Evolutionary conservation across 129 eudicot species (phyloP), one percentile per base, ranked within the genome.

Genomic region (Helianthus tuberosus): DNA sequence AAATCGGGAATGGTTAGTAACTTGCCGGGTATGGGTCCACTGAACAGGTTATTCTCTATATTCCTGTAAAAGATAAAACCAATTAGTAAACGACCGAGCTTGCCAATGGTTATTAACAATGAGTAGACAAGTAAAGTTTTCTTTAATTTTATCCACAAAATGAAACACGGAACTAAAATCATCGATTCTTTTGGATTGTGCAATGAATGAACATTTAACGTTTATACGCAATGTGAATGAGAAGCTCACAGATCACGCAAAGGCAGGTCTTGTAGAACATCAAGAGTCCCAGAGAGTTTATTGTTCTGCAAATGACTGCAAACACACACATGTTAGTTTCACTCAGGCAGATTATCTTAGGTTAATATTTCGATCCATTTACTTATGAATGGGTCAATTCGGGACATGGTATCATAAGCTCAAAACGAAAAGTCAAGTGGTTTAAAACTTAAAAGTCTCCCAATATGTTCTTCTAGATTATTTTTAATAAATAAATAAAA

Each of bases 231-330:
- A 44, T 35, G 77, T 17, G 77, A 79, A 57, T 38, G 51, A 76
- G 77, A 84, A 83, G 47, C 81, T 76, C 91, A 94, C 98, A 94
- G 77, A 79, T 94, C 91, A 67, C 3, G 6, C 58, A 94, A 89
- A 15, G 92, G 96, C 71, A 94, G 93, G 82, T 88, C 93, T 74
- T 94, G 91, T 54, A 94, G 84, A 76, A 94, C 93, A 81, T 86
- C 96, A 49, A 94, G 89, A 44, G 93, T 85, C 73, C 98, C 98
- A n/a, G 97, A 88, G 54, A 94, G 93, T 82, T 90, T 86, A 85
- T 94, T 94, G 77, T 88, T 80, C 93, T 94, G 98, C 92, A 94
- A 74, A 88, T 85, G 97, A 62, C 98, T 94, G 98, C 69, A 69
- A 8, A 43, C 63, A 84, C 13, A 32, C 69, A 73, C 69, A 79